A percentile compares a stretch with the other conserved stretches of the same genome.
Evolutionary conservation across 73 alveolate genomes (phyloP).

Genomic region (Paramecium caudatum): DNA sequence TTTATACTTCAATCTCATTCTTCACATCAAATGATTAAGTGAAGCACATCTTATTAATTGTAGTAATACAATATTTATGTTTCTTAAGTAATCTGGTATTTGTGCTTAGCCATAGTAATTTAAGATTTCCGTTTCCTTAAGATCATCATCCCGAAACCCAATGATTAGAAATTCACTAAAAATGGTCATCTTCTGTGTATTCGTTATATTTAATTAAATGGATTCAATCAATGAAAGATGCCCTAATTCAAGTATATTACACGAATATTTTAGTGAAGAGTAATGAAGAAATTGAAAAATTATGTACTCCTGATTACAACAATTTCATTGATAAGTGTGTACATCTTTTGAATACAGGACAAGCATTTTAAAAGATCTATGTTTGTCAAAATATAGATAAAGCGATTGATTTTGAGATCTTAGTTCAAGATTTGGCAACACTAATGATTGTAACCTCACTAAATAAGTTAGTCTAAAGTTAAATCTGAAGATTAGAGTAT

Average conservation of each 20-base stretch:
- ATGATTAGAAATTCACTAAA: conserved; percentile 28
- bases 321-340: conserved; percentile 8
- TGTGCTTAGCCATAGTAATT: not conserved
- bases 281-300: conserved; percentile 34
- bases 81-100: conserved; percentile 38
- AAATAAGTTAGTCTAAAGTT: not conserved
- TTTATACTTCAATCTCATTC: not conserved
- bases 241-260: conserved; percentile 43
- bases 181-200: conserved; percentile 16
- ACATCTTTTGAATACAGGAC: not conserved
- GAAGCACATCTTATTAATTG: conserved; percentile 37
- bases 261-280: conserved; percentile 1
- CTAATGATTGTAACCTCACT: not conserved
- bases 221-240: conserved; percentile 46
- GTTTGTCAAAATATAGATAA: conserved; percentile 17
- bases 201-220: conserved; percentile 57
- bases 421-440: not conserved
- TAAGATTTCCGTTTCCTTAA: conserved; percentile 5
- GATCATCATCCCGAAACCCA: not conserved
- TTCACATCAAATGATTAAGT: not conserved
- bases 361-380: conserved; percentile 43
- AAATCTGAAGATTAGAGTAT: not conserved
- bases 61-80: conserved; percentile 21
- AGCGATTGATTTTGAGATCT: conserved; percentile 7
- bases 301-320: conserved; percentile 32